These are phyloP conservation scores for Didymella glomerata DNA, from an alignment of 2,329 filamentous ascomycete genomes.

Conservation along the genomic window DNA sequence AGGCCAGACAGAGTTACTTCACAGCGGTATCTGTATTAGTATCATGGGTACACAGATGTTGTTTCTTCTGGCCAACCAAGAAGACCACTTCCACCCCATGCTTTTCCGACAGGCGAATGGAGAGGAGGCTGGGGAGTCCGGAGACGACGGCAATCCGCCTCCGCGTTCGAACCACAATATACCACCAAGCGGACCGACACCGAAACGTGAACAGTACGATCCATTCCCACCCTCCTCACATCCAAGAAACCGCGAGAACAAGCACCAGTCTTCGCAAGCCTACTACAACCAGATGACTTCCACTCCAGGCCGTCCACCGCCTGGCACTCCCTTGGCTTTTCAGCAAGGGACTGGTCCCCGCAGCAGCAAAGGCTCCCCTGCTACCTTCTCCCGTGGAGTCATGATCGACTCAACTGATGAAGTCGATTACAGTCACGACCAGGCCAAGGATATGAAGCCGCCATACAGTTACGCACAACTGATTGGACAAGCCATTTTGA, in stretches of 20 bases:
- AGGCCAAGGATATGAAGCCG: constrained; percentile 90
- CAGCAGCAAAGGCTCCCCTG: constrained; percentile 57
- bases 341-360: constrained; percentile 47
- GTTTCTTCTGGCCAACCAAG: constrained; percentile 88
- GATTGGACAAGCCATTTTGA: constrained; percentile 95
- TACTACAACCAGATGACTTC: constrained; percentile 48
- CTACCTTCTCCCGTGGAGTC: constrained; percentile 59
- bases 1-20: constrained; percentile 70
- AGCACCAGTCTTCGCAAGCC: constrained; percentile 43
- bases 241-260: constrained; percentile 37
- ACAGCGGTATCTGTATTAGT: constrained; percentile 89
- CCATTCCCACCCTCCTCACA: constrained; percentile 51
- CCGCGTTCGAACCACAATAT: constrained; percentile 45
- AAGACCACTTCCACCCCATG: constrained; percentile 71
- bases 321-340: constrained; percentile 48
- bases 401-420: constrained; percentile 63
- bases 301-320: constrained; percentile 45
- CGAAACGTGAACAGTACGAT: constrained; percentile 49
- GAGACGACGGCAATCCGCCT: constrained; percentile 47
- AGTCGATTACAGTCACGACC: constrained; percentile 81
- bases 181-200: constrained; percentile 46
- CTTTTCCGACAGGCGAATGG: constrained; percentile 69
- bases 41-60: constrained; percentile 97
- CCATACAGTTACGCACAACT: constrained; percentile 96
- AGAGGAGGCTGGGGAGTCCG: constrained; percentile 51